Conservation (phyloP, 1,139 yeast species). For the Pichia sp. region DNA sequence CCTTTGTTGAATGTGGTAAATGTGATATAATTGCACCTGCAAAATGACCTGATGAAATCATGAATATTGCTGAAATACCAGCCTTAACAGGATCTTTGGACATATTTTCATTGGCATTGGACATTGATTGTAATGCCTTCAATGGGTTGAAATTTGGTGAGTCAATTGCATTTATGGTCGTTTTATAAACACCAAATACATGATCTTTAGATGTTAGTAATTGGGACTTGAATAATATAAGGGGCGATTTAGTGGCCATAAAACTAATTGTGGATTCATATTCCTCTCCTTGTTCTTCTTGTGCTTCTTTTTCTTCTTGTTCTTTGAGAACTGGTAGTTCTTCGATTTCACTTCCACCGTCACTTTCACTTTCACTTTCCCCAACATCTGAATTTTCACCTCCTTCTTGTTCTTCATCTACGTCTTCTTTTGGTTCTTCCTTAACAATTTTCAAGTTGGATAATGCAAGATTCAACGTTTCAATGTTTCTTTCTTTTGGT, state of each 20-base stretch:
- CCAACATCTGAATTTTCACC: constrained; percentile 44
- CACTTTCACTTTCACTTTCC: constrained; percentile 43
- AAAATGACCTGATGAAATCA: constrained; percentile 98
- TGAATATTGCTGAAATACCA: constrained; percentile 63
- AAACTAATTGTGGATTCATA: constrained; percentile 40
- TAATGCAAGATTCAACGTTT: neutral
- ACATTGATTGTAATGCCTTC: constrained; percentile 19
- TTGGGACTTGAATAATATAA: constrained; percentile 45
- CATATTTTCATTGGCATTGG: constrained; percentile 1
- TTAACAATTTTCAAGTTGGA: constrained; percentile 7
- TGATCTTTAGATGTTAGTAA: neutral
- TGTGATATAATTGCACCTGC: constrained; percentile 92
- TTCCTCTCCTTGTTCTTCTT: constrained; percentile 33
- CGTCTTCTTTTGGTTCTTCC: constrained; percentile 29
- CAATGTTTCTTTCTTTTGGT: constrained; percentile 7
- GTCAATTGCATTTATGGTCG: constrained; percentile 41
- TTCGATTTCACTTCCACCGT: constrained; percentile 24
- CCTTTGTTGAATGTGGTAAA: constrained; percentile 47
- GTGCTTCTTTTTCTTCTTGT: constrained; percentile 32
- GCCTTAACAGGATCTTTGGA: constrained; percentile 16
- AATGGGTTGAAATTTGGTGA: constrained; percentile 35
- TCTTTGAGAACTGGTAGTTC: constrained; percentile 11
- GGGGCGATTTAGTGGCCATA: constrained; percentile 60
- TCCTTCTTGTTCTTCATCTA: constrained; percentile 37
- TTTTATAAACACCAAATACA: constrained; percentile 59